phyloP scores from a whole-genome alignment of 2,329 filamentous ascomycete species.

The Didymella exigua region DNA sequence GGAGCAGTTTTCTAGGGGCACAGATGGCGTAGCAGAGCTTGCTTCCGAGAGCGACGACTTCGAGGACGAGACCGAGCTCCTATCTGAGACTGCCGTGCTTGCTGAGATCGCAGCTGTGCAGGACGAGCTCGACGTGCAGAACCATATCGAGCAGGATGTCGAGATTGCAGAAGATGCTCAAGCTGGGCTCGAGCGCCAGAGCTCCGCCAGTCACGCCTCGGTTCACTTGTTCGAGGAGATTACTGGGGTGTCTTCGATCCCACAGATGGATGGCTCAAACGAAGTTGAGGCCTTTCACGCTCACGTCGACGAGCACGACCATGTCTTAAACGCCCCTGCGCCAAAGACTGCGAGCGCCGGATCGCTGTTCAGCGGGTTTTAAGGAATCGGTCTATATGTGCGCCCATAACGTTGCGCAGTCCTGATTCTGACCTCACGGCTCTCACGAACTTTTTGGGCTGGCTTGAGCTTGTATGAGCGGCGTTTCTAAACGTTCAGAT shows the following conservation, averaged over 20 bases:
- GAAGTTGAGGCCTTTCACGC: neutral
- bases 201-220: neutral
- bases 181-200: neutral
- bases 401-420: no score
- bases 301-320: constrained; percentile 3
- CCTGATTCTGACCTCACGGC: no score
- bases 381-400: neutral
- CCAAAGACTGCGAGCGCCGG: neutral
- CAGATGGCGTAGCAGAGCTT: neutral
- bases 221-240: constrained; percentile 5
- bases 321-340: neutral
- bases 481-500: no score
- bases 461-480: no score
- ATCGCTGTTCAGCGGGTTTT: neutral
- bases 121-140: neutral
- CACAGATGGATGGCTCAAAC: constrained; percentile 6
- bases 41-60: neutral
- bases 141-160: neutral
- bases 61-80: constrained; percentile 6
- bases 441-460: neutral
- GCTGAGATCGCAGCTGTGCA: constrained; percentile 11
- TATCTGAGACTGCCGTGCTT: constrained; percentile 10
- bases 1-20: neutral
- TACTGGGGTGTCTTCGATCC: neutral
- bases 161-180: neutral